These are phyloP conservation scores for Syzygium syzygioides DNA, from an alignment of 441 rosid species.

Conservation along the genomic window DNA sequence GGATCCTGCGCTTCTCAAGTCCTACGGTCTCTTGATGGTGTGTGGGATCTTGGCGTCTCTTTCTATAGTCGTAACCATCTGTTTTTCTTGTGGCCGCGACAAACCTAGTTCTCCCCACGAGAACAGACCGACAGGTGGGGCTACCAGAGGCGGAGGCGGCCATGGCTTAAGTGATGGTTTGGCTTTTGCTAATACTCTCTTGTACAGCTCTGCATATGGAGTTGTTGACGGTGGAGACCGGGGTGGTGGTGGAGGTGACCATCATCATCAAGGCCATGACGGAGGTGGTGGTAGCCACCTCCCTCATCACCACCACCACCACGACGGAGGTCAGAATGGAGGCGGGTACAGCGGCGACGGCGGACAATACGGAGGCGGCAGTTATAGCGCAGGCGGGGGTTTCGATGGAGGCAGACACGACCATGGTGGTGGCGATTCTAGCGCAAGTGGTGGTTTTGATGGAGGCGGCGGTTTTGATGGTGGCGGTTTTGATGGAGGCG, in stretches of 20 bases:
- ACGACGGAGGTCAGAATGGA: too few species aligned
- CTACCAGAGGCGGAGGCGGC: neutral
- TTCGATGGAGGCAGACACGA: neutral
- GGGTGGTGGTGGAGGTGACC: neutral
- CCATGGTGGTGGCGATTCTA: neutral
- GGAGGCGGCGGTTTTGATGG: too few species aligned
- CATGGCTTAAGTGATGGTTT: neutral
- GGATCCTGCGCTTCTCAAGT: neutral
- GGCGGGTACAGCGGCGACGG: too few species aligned
- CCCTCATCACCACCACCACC: neutral
- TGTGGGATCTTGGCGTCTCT: neutral
- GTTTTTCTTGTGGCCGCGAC: neutral
- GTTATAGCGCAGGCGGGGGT: too few species aligned
- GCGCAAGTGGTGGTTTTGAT: too few species aligned
- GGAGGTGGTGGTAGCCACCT: neutral
- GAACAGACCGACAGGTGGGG: neutral
- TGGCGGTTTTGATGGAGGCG: too few species aligned
- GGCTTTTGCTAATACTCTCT: neutral
- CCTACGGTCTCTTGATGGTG: neutral
- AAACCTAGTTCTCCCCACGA: neutral
- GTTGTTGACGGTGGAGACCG: neutral
- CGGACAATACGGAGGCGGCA: too few species aligned
- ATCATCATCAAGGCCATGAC: neutral
- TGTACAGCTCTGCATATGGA: neutral
- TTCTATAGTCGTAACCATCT: neutral